These are phyloP conservation scores for Haplosporangium gracile DNA, from an alignment of 192 early-diverging fungal genomes.

Conservation along the genomic window DNA sequence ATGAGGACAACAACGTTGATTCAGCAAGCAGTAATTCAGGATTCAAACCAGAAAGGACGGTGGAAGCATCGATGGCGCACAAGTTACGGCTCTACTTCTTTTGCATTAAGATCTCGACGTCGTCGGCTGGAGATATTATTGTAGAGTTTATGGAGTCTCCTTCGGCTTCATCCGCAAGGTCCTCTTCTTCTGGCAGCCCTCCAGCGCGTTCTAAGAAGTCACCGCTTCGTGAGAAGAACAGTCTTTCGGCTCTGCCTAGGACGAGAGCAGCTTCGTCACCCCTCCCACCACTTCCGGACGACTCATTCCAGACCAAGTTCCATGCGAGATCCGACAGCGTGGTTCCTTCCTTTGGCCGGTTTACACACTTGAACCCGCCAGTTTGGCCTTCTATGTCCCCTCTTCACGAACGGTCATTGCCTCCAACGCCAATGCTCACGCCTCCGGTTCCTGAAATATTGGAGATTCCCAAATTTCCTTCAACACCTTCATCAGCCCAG, in stretches of 20 bases:
- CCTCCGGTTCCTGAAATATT: not conserved
- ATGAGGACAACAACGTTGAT: not conserved
- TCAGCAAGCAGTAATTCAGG: not conserved
- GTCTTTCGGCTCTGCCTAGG: constrained; percentile 17
- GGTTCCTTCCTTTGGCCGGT: not conserved
- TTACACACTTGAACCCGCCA: not conserved
- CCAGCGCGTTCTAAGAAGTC: constrained; percentile 23
- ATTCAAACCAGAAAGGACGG: not conserved
- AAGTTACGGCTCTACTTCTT: constrained; percentile 53
- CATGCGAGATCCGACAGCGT: not conserved
- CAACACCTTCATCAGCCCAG: not conserved
- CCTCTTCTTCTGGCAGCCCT: not conserved
- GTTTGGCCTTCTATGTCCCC: constrained; percentile 49
- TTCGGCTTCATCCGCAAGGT: no score
- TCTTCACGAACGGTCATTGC: not conserved
- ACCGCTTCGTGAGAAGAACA: not conserved
- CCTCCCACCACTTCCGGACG: not conserved
- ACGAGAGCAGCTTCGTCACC: not conserved
- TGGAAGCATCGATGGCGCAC: constrained; percentile 39
- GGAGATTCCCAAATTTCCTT: not conserved
- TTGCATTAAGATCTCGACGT: constrained; percentile 31
- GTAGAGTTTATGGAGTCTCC: constrained; percentile 12
- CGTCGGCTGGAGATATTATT: constrained; percentile 22
- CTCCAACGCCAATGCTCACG: not conserved
- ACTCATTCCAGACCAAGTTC: not conserved